Evolutionary conservation across 257 asterid species (phyloP).

Genomic region (Solanum clarkiae): DNA sequence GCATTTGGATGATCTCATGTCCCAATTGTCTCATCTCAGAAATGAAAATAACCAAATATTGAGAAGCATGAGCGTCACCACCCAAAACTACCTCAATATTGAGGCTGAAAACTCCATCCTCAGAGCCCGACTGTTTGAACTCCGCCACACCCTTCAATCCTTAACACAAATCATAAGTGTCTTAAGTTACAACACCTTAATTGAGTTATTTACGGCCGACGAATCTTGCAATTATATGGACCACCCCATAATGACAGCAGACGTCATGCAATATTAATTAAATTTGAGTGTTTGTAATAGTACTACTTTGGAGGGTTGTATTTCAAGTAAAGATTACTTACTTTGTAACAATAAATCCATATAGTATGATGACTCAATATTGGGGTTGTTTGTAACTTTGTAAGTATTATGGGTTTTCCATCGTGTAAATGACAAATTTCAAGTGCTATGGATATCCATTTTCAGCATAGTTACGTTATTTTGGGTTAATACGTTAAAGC

Average conservation of each 20-base stretch:
- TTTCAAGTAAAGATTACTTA: background rate
- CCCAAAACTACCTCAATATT: conserved; percentile 32
- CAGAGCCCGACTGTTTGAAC: conserved; percentile 68
- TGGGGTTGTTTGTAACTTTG: background rate
- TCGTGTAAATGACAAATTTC: conserved; percentile 9
- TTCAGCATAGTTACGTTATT: background rate
- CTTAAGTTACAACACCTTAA: conserved; percentile 1
- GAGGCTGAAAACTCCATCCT: conserved; percentile 73
- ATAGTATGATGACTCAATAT: background rate
- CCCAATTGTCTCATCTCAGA: conserved; percentile 43
- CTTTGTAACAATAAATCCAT: background rate
- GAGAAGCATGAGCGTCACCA: conserved; percentile 25
- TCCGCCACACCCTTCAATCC: conserved; percentile 51
- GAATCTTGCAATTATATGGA: conserved; percentile 36
- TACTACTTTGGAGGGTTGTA: background rate
- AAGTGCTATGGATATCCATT: background rate
- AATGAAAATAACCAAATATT: conserved; percentile 50
- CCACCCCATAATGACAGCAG: conserved; percentile 47
- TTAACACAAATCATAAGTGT: conserved; percentile 37
- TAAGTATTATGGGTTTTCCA: background rate
- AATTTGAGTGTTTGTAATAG: background rate
- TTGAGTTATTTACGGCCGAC: conserved; percentile 4
- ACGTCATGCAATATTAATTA: conserved; percentile 18
- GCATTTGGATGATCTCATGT: conserved; percentile 59
- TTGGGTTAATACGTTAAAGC: background rate